A percentile compares a stretch with the other conserved stretches of the same genome.
Conservation (phyloP, 2,329 filamentous ascomycete genomes). For the Penicillium concentricum region DNA sequence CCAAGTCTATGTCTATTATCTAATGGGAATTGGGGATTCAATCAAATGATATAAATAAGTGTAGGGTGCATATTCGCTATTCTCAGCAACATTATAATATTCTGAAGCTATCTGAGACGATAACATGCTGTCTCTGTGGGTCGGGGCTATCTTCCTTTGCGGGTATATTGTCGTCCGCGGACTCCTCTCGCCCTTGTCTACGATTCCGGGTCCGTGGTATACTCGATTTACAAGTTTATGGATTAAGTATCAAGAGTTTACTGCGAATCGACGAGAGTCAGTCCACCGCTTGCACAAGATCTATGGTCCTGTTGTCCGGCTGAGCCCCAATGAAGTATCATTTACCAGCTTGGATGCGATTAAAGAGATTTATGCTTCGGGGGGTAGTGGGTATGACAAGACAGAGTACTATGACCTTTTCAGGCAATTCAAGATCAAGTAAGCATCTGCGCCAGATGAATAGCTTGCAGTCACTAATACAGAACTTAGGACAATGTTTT, state of each 20-base stretch:
- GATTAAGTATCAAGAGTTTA: slow-evolving; percentile 35
- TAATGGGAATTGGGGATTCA: neutral
- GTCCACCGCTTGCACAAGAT: slow-evolving; percentile 28
- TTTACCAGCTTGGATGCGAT: slow-evolving; percentile 31
- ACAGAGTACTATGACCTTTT: slow-evolving; percentile 38
- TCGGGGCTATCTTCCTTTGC: slow-evolving; percentile 5
- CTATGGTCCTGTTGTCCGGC: slow-evolving; percentile 30
- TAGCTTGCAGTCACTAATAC: neutral
- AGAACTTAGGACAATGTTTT: slow-evolving; percentile 38
- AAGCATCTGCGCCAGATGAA: neutral
- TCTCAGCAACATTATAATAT: neutral
- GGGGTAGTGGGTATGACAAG: slow-evolving; percentile 40
- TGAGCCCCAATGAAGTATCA: slow-evolving; percentile 33
- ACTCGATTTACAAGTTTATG: slow-evolving; percentile 29
- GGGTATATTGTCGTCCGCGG: slow-evolving; percentile 12
- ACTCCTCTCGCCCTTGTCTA: slow-evolving; percentile 17
- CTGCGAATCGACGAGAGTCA: slow-evolving; percentile 26
- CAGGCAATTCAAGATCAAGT: slow-evolving; percentile 33
- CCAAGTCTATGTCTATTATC: slow-evolving; percentile 3
- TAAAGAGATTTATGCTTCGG: slow-evolving; percentile 33
- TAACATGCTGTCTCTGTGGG: slow-evolving; percentile 20
- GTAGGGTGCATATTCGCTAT: neutral
- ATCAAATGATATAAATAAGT: slow-evolving; percentile 10
- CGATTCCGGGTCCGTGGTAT: slow-evolving; percentile 32
- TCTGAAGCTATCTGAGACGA: neutral